Evolutionary conservation across 306 rosid species (phyloP).

Genomic region (Castanea crenata): DNA sequence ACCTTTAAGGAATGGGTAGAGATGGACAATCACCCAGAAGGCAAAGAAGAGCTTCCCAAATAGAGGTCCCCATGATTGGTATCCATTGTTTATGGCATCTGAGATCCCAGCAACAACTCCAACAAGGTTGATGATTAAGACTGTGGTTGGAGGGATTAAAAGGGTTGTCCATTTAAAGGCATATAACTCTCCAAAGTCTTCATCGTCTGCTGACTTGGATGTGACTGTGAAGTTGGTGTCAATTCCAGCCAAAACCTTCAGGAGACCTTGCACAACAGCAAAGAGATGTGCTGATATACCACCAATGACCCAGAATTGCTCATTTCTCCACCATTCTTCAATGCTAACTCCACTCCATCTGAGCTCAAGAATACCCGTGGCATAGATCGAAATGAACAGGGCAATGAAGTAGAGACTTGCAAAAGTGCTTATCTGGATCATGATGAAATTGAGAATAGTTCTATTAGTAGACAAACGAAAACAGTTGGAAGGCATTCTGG

Average conservation of each 20-base stretch:
- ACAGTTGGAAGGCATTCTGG: neutral
- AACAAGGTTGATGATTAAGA: conserved; percentile 79
- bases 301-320: conserved; percentile 99
- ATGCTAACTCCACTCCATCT: conserved; percentile 99
- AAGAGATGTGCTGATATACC: conserved; percentile 89
- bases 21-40: conserved; percentile 96
- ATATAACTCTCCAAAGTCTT: conserved; percentile 79
- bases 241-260: conserved; percentile 88
- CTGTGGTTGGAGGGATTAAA: conserved; percentile 89
- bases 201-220: conserved; percentile 89
- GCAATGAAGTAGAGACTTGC: conserved; percentile 83
- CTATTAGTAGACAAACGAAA: conserved; percentile 17
- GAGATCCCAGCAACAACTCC: conserved; percentile 97
- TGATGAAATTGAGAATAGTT: conserved; percentile 14
- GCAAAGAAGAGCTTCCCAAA: conserved; percentile 96
- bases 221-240: conserved; percentile 91
- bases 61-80: conserved; percentile 95
- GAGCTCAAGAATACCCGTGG: conserved; percentile 89
- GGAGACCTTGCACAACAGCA: conserved; percentile 90
- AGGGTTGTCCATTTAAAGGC: conserved; percentile 93
- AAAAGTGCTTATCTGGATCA: conserved; percentile 87
- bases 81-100: conserved; percentile 93
- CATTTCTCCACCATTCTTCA: conserved; percentile 99
- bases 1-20: conserved; percentile 97
- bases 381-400: conserved; percentile 77